These are phyloP conservation scores for Chimonanthus salicifolius DNA, from an alignment of 164 flowering plant genomes.

Conservation along the genomic window DNA sequence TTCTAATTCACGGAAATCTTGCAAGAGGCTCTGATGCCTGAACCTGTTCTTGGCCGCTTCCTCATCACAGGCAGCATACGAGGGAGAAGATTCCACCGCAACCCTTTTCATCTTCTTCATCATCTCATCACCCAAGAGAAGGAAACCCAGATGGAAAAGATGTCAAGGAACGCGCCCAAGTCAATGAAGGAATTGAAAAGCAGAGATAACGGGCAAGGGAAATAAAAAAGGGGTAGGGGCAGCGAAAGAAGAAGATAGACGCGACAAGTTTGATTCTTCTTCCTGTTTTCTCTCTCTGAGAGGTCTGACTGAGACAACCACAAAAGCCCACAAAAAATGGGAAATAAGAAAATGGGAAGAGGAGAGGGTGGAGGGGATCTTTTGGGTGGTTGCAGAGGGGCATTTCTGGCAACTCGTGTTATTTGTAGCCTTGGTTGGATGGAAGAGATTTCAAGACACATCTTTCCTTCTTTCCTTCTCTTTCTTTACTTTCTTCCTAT, in stretches of 20 bases:
- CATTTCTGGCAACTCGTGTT: constrained; percentile 31
- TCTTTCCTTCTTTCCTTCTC: constrained; percentile 9
- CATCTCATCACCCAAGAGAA: not conserved
- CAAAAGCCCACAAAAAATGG: constrained; percentile 58
- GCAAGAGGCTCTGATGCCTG: constrained; percentile 61
- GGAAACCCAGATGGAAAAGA: constrained; percentile 15
- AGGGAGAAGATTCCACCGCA: constrained; percentile 21
- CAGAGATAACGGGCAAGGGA: not conserved
- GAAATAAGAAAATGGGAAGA: constrained; percentile 21
- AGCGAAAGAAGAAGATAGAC: not conserved
- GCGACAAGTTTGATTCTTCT: constrained; percentile 20
- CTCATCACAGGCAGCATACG: constrained; percentile 25
- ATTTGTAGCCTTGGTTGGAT: constrained; percentile 22
- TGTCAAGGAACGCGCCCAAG: too few species aligned
- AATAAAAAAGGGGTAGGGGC: not conserved
- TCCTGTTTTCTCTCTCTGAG: constrained; percentile 38
- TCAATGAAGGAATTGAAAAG: constrained; percentile 3
- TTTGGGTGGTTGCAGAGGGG: constrained; percentile 74
- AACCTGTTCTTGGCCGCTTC: constrained; percentile 38
- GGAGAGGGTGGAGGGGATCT: constrained; percentile 21
- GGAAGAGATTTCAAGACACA: constrained; percentile 43
- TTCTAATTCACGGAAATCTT: constrained; percentile 57
- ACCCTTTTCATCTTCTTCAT: constrained; percentile 56
- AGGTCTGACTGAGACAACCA: constrained; percentile 46
- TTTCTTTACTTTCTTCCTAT: not conserved